phyloP scores from a whole-genome alignment of 305 asterid species.

The Rubia peregrina region DNA sequence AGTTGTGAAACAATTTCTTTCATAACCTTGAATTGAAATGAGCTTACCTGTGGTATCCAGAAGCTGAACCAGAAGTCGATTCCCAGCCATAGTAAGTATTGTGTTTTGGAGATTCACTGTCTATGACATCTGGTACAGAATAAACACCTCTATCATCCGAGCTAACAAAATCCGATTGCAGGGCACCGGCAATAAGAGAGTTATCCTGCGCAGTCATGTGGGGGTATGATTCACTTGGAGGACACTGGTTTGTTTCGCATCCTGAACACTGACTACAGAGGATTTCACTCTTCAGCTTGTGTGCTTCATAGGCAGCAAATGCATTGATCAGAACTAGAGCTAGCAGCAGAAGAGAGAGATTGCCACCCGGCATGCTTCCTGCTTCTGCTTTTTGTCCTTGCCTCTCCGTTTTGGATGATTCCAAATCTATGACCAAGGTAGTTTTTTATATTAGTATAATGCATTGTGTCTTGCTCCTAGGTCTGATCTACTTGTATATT shows the following conservation, averaged over 20 bases:
- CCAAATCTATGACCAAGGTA: not conserved
- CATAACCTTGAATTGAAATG: not conserved
- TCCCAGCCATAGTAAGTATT: conserved; percentile 58
- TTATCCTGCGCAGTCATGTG: conserved; percentile 57
- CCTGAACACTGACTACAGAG: conserved; percentile 47
- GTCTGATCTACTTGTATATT: conserved; percentile 4
- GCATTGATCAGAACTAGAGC: conserved; percentile 17
- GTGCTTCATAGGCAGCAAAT: conserved; percentile 12
- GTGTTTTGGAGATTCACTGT: conserved; percentile 25
- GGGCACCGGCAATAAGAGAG: conserved; percentile 41
- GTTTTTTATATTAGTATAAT: not conserved
- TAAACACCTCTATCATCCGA: conserved; percentile 45
- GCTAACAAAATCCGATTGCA: conserved; percentile 49
- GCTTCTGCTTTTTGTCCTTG: not conserved
- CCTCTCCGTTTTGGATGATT: not conserved
- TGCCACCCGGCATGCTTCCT: conserved; percentile 3
- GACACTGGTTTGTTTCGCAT: conserved; percentile 47
- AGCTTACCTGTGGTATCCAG: conserved; percentile 55
- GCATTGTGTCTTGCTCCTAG: conserved; percentile 5
- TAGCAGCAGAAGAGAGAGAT: conserved; percentile 16
- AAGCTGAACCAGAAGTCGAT: conserved; percentile 57
- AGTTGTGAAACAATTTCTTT: not conserved
- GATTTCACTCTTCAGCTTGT: conserved; percentile 28
- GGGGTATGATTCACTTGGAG: conserved; percentile 48
- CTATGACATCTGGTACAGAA: conserved; percentile 40